These are phyloP conservation scores for Cyanodermella asteris DNA, from an alignment of 2,329 filamentous ascomycete genomes.

Conservation along the genomic window DNA sequence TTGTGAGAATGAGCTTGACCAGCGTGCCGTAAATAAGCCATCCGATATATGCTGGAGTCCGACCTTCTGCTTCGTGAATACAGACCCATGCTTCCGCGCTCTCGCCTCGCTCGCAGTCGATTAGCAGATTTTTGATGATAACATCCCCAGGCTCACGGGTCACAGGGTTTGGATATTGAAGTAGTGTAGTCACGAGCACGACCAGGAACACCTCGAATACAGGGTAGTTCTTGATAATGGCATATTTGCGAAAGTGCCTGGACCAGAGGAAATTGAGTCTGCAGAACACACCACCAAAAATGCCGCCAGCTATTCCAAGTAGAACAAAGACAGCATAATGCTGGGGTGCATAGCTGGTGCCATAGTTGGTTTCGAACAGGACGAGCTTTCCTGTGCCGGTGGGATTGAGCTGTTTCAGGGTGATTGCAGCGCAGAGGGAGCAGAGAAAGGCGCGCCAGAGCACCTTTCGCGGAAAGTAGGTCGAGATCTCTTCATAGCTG, in stretches of 20 bases:
- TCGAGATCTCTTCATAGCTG: slow-evolving; percentile 37
- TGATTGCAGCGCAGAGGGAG: slow-evolving; percentile 31
- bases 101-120: slow-evolving; percentile 27
- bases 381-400: slow-evolving; percentile 38
- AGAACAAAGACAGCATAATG: slow-evolving; percentile 36
- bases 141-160: slow-evolving; percentile 33
- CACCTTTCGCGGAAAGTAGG: slow-evolving; percentile 36
- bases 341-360: slow-evolving; percentile 29
- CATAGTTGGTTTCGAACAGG: slow-evolving; percentile 38
- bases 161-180: slow-evolving; percentile 35
- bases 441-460: slow-evolving; percentile 38
- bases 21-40: slow-evolving; percentile 31
- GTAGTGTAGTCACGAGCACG: slow-evolving; percentile 28
- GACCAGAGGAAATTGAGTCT: slow-evolving; percentile 35
- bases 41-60: slow-evolving; percentile 23
- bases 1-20: slow-evolving; percentile 33
- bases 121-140: slow-evolving; percentile 33
- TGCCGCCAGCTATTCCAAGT: slow-evolving; percentile 33
- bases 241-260: slow-evolving; percentile 29
- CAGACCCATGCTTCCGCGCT: slow-evolving; percentile 26
- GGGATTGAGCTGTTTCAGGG: slow-evolving; percentile 35
- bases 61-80: slow-evolving; percentile 20
- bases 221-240: slow-evolving; percentile 31
- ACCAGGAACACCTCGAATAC: slow-evolving; percentile 34
- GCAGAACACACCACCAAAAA: slow-evolving; percentile 38